A percentile compares a stretch with the other conserved stretches of the same genome.
Conservation (phyloP, 176 grass and related monocot genomes). For the Chrysopogon serrulatus region DNA sequence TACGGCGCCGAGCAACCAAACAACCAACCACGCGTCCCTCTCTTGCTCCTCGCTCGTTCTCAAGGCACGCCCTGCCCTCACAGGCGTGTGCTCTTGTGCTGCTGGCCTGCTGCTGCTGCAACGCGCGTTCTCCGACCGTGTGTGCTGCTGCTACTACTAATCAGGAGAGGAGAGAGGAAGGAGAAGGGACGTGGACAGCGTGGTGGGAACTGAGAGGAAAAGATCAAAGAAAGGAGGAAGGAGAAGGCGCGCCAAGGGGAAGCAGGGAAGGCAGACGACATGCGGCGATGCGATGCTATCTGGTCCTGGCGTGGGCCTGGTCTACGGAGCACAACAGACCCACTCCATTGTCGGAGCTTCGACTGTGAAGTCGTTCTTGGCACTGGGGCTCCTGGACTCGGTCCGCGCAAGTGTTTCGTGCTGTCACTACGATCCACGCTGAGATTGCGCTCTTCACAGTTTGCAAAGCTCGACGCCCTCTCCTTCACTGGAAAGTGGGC, state of each 20-base stretch:
- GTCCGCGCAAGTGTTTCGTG: background rate
- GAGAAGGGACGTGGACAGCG: slow-evolving; percentile 8
- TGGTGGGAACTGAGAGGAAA: background rate
- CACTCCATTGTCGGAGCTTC: background rate
- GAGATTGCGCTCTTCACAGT: no score
- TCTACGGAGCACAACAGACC: background rate
- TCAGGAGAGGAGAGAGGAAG: background rate
- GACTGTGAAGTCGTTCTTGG: background rate
- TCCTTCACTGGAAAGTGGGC: background rate
- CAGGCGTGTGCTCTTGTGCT: background rate
- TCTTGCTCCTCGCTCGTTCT: background rate
- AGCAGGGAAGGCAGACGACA: background rate
- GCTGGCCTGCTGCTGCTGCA: no score
- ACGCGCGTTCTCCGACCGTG: background rate
- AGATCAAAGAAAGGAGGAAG: background rate
- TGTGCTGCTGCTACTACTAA: background rate
- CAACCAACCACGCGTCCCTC: background rate
- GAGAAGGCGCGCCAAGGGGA: background rate
- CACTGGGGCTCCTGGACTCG: background rate
- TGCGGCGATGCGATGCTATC: background rate
- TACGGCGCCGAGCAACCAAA: background rate
- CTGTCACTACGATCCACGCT: background rate
- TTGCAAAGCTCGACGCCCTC: no score
- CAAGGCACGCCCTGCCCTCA: no score
- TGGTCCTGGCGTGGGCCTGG: background rate